Percentiles rank a stretch among this genome's conserved stretches.
These are phyloP conservation scores for Centaurea solstitialis DNA, from an alignment of 129 eudicot genomes.

Conservation along the genomic window DNA sequence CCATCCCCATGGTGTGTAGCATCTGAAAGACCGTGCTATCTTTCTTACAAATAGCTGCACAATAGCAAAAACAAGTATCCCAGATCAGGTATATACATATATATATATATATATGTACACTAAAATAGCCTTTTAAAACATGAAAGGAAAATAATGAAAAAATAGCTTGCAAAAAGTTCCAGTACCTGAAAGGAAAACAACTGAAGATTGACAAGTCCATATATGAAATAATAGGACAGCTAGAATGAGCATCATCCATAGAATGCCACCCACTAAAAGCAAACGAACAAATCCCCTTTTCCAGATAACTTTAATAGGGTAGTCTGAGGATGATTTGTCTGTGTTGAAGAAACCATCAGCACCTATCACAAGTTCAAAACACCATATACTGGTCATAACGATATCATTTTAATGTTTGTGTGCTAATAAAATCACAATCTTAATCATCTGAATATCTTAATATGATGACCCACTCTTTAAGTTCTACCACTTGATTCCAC, in stretches of 20 bases:
- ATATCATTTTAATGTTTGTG: neutral
- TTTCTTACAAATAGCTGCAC: constrained; percentile 88
- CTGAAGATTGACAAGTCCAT: constrained; percentile 93
- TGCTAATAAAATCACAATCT: neutral
- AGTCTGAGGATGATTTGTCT: constrained; percentile 59
- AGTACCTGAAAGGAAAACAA: constrained; percentile 88
- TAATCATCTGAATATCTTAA: neutral
- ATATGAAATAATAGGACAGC: constrained; percentile 69
- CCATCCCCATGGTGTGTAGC: constrained; percentile 81
- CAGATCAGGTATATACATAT: neutral
- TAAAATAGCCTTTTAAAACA: neutral
- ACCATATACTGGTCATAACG: neutral
- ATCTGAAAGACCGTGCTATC: constrained; percentile 73
- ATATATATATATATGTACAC: neutral
- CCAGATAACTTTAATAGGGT: constrained; percentile 64
- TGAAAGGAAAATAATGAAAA: neutral
- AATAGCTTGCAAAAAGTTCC: neutral
- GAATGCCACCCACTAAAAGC: constrained; percentile 85
- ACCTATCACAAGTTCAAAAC: constrained; percentile 18
- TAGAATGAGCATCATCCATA: constrained; percentile 87
- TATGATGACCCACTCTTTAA: neutral
- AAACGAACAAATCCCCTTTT: constrained; percentile 85
- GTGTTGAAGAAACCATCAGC: constrained; percentile 43
- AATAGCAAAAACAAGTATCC: constrained; percentile 13
- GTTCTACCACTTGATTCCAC: neutral